Evolutionary conservation across 768 basidiomycete species (phyloP), one percentile per base, ranked within the genome.

Genomic region (Mycena chlorophos): DNA sequence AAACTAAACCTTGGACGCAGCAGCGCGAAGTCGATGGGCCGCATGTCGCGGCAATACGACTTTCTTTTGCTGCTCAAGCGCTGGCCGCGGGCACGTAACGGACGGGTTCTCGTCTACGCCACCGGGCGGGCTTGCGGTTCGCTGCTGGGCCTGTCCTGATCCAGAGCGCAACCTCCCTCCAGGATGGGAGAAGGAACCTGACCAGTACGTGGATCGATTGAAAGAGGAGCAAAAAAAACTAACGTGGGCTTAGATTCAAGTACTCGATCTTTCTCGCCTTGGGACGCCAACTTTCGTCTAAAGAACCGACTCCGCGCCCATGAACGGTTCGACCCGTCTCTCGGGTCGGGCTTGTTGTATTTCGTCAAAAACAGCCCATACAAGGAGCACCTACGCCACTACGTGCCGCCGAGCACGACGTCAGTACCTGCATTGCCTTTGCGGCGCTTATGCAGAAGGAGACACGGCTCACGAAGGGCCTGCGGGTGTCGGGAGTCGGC

Each of bases 91-190:
- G 20, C 51, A 6, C 52, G 56, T 22, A 56, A 49, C 45, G 13
- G 28, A 25, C 45, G 60, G 47, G 43, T 29, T 60, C 14, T 28
- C 27, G 19, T 27, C 5, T n/a, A 54, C 10, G 39, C 40, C 31
- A 34, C 52, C 26, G 16, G 31, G 52, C 6, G 60, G 60, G 16
- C 28, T 52, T 13, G 58, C 58, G 4, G 57, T 64, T 19, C 22
- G 42, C 25, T 64, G 63, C 34, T 63, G 61, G 39, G 63, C 63
- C 10, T 64, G 63, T 34, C 63, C 62, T 1, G 49, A 53, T 14
- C 31, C 42, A 5, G 57, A 34, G 4, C 43, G 54, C 27, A 63
- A 63, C 48, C 27, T 63, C 6, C 62, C 62, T 16, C 22, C 23
- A 8, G 40, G 52, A 27, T 63, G 59, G 59, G 14, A 50, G 3